Evolutionary conservation across 768 basidiomycete genomes (phyloP).

Genomic region (Rhodotorula sphaerocarpa): DNA sequence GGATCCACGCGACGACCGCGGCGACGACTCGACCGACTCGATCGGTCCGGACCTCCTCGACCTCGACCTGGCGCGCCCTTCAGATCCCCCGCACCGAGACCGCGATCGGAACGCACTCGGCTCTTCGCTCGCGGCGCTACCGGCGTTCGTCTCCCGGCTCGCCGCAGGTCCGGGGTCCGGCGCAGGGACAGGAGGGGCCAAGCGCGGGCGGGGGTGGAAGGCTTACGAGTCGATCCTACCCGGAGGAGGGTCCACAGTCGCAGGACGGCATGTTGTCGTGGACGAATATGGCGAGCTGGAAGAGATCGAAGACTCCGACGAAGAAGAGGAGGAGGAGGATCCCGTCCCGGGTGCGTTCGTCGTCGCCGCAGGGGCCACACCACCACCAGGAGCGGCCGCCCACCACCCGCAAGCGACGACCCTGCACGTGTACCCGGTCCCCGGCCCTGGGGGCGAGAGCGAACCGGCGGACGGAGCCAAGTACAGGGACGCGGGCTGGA

Average conservation of each 20-base stretch:
- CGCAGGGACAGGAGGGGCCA: no score
- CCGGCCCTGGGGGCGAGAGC: neutral
- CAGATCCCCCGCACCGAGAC: no score
- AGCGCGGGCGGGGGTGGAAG: slow-evolving; percentile 28
- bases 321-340: slow-evolving; percentile 13
- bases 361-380: neutral
- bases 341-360: slow-evolving; percentile 24
- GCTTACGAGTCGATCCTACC: slow-evolving; percentile 23
- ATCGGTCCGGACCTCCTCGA: no score
- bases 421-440: slow-evolving; percentile 24
- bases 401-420: neutral
- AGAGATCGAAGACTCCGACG: slow-evolving; percentile 2
- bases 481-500: slow-evolving; percentile 27
- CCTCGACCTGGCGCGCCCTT: no score
- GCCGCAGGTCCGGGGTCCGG: no score
- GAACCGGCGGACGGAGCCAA: neutral
- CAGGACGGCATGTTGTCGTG: neutral
- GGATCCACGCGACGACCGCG: no score
- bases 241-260: no score
- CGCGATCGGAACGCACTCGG: no score
- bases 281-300: neutral
- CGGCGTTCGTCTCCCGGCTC: slow-evolving; percentile 14
- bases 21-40: no score
- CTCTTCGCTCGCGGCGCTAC: no score
- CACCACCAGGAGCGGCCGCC: neutral